Conservation (phyloP, 208 protist species). For the Leishmania tropica region DNA sequence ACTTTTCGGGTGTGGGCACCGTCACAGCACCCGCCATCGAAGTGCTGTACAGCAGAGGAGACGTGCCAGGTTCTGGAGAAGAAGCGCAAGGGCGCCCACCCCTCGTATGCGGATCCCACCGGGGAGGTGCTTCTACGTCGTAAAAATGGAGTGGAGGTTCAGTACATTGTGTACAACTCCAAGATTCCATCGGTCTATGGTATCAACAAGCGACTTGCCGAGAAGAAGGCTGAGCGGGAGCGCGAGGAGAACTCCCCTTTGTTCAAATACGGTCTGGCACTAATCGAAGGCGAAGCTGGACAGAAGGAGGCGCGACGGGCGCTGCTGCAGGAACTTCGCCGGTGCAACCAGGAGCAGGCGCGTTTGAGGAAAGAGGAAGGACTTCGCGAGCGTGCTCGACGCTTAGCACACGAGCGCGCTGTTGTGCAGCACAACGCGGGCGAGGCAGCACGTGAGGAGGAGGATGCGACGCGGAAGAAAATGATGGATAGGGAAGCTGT, state of each 20-base stretch:
- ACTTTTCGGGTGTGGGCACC: conserved; percentile 62
- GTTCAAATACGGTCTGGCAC: background rate
- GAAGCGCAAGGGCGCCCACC: conserved; percentile 1
- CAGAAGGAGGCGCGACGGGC: conserved; percentile 31
- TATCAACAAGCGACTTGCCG: conserved; percentile 65
- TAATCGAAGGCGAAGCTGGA: conserved; percentile 16
- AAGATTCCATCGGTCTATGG: conserved; percentile 64
- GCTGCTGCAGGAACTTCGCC: conserved; percentile 48
- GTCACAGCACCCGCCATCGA: conserved; percentile 33
- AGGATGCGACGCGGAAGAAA: conserved; percentile 10
- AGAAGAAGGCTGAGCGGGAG: conserved; percentile 28
- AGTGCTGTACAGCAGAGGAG: background rate
- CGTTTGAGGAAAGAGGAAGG: conserved; percentile 48
- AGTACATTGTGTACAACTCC: conserved; percentile 76
- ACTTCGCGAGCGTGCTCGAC: conserved; percentile 16
- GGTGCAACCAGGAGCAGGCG: conserved; percentile 58
- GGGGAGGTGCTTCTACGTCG: conserved; percentile 53
- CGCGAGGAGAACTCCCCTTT: background rate
- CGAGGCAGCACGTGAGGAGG: conserved; percentile 13
- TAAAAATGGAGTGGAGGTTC: conserved; percentile 38
- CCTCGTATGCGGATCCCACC: conserved; percentile 48
- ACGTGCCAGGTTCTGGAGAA: background rate
- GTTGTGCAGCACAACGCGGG: conserved; percentile 21
- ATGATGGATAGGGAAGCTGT: conserved; percentile 19
- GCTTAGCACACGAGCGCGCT: conserved; percentile 19